These are phyloP conservation scores for Spinacia oleracea DNA, from an alignment of 179 eudicot species.

Conservation along the genomic window DNA sequence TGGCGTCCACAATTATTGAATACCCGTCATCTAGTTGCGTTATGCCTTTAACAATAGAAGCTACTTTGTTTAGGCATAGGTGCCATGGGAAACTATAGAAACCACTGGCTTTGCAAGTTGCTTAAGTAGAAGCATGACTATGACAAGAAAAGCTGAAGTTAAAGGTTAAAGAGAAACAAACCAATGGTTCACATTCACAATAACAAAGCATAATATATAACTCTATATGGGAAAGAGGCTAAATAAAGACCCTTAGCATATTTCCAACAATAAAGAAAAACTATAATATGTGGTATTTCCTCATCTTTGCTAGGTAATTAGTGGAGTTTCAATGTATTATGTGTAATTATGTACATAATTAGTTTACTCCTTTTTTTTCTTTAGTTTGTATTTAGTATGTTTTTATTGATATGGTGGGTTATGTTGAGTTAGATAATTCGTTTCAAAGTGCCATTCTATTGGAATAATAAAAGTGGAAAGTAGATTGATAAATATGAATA, in stretches of 20 bases:
- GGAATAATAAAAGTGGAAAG: no score
- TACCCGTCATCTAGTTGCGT: background rate
- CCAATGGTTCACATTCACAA: slow-evolving; percentile 33
- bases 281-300: slow-evolving; percentile 3
- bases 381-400: background rate
- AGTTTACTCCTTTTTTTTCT: background rate
- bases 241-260: slow-evolving; percentile 12
- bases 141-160: slow-evolving; percentile 8
- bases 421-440: background rate
- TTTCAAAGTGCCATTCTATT: no score
- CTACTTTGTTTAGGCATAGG: slow-evolving; percentile 7
- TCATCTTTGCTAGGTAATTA: background rate
- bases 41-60: background rate
- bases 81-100: background rate
- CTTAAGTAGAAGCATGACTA: slow-evolving; percentile 2
- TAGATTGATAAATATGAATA: no score
- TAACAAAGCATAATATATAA: slow-evolving; percentile 25
- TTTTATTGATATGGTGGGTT: background rate
- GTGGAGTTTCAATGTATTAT: background rate
- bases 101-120: slow-evolving; percentile 14
- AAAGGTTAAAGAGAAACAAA: slow-evolving; percentile 17
- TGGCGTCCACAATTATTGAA: background rate
- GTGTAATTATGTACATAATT: background rate
- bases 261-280: slow-evolving; percentile 10
- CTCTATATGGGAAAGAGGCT: background rate